phyloP scores from a whole-genome alignment of 164 flowering plant species.

The Stephania yunnanensis region DNA sequence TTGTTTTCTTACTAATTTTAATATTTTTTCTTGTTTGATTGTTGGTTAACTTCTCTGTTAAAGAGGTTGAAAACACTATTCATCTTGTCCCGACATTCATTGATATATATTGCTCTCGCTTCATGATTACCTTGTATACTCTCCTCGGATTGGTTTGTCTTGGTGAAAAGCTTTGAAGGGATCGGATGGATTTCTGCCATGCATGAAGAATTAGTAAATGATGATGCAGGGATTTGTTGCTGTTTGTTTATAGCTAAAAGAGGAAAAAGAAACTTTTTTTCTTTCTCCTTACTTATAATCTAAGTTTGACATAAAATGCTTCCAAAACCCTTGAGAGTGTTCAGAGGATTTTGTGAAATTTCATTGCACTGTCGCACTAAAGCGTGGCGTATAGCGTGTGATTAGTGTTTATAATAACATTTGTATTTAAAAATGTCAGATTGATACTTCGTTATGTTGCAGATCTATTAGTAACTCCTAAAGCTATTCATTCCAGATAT shows the following conservation, averaged over 20 bases:
- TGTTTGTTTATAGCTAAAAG: neutral
- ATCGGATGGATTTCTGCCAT: neutral
- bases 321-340: neutral
- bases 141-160: neutral
- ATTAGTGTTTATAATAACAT: neutral
- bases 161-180: neutral
- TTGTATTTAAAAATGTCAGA: neutral
- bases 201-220: neutral
- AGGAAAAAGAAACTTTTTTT: too few species aligned
- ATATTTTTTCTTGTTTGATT: too few species aligned
- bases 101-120: neutral
- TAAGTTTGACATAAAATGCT: neutral
- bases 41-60: too few species aligned
- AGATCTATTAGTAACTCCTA: neutral
- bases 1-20: too few species aligned
- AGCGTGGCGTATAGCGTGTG: neutral
- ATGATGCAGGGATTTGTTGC: neutral
- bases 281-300: neutral
- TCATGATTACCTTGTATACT: neutral
- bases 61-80: too few species aligned
- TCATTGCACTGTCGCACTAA: neutral
- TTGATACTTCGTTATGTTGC: neutral
- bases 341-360: neutral
- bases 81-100: neutral
- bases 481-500: slow-evolving; percentile 46